Base-by-base conservation (phyloP, 1,284 basidiomycete species). In the Athelia sp. region DNA sequence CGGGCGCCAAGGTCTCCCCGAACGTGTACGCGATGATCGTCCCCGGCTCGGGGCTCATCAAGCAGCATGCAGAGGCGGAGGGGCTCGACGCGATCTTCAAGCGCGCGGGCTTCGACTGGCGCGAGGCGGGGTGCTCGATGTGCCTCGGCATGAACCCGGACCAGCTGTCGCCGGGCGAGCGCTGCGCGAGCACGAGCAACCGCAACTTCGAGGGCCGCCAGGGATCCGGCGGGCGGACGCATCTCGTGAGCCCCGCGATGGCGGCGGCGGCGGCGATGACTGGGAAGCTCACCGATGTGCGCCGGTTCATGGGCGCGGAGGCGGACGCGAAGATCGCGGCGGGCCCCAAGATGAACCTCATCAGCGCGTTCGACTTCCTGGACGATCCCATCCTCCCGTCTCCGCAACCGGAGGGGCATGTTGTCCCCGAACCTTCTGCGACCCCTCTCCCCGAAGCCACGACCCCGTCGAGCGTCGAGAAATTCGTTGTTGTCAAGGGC, bases 111-210 rank as follows among this genome's bases (percentile, higher is more conserved):
- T 98, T 97, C 62, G 95, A 98, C 66, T 98, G 93, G 94, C 82
- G 94, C 52, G 95, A 98, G 70, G 95, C 95, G 24, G 94, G 94
- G 26, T 98, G 94, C 67, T 98, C 95, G 26, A 98, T 98, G 95
- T 98, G 94, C 70, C 68, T 98, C 54, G 95, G 93, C 40, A 98
- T 98, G 95, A 98, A 98, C 70, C 92, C 94, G 10, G 94, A 98
- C 70, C 93, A 96, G 68, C 77, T 98, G 47, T 75, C 80, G 32
- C 92, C 93, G 2, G 87, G 89, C 44, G 90, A 98, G 69, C 88
- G 95, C 47, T 98, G 94, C 63, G 94, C 95, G 4, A 94, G 90
- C 60, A 98, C 95, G 36, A 96, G 93, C 64, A 98, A 98, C 72
- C 87, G 95, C 55, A 98, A 98, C 73, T 98, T 98, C 62, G 94